Evolutionary conservation across 768 basidiomycete genomes (phyloP).

Genomic region (Pisolithus orientalis): DNA sequence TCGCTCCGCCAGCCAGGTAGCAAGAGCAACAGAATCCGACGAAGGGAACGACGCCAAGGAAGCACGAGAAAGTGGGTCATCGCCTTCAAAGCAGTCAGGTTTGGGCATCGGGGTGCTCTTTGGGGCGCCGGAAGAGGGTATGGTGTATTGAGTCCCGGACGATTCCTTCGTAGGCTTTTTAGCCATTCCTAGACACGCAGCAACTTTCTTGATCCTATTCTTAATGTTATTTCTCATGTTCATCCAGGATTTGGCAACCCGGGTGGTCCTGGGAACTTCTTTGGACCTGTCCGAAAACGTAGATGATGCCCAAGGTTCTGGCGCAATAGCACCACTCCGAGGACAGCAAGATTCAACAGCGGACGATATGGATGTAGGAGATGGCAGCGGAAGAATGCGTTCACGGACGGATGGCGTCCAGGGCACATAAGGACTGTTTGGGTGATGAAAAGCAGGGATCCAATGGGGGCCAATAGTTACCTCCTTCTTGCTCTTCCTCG

Average conservation of each 20-base stretch:
- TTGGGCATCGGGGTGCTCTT: neutral
- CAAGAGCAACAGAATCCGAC: slow-evolving; percentile 28
- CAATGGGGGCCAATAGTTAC: slow-evolving; percentile 25
- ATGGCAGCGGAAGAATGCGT: slow-evolving; percentile 34
- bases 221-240: slow-evolving; percentile 28
- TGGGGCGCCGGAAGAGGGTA: slow-evolving; percentile 5
- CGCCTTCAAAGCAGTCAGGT: slow-evolving; percentile 1
- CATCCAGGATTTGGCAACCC: slow-evolving; percentile 22
- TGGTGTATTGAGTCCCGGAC: slow-evolving; percentile 6
- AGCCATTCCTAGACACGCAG: slow-evolving; percentile 12
- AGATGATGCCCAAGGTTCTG: slow-evolving; percentile 33
- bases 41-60: slow-evolving; percentile 26
- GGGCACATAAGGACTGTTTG: slow-evolving; percentile 52
- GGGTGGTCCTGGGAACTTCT: slow-evolving; percentile 14
- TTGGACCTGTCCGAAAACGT: slow-evolving; percentile 12
- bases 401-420: slow-evolving; percentile 40
- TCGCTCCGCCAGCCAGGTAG: slow-evolving; percentile 36
- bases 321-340: slow-evolving; percentile 36
- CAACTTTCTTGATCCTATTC: slow-evolving; percentile 17
- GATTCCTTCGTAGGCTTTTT: slow-evolving; percentile 9
- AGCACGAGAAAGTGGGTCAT: slow-evolving; percentile 13
- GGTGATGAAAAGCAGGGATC: slow-evolving; percentile 38
- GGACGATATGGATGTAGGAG: slow-evolving; percentile 28
- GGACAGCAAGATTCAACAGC: slow-evolving; percentile 30
- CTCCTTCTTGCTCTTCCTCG: slow-evolving; percentile 15